A percentile compares a stretch with the other conserved stretches of the same genome.
These are phyloP conservation scores for Tetracentron sinense DNA, from an alignment of 164 flowering plant species.

Conservation along the genomic window DNA sequence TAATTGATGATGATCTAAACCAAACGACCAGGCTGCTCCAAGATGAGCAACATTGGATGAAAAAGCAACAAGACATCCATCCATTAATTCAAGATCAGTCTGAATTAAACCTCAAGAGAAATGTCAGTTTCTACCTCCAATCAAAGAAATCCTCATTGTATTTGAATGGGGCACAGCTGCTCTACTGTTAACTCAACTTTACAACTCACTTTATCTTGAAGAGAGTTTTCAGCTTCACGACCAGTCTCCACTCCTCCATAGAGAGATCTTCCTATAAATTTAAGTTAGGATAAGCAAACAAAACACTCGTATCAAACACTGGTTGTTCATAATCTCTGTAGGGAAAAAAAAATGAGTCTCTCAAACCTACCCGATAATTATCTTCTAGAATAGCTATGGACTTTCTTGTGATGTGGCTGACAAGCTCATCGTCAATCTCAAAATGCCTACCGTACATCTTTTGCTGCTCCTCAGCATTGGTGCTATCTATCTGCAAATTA, in stretches of 20 bases:
- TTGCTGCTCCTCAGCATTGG: conserved; percentile 79
- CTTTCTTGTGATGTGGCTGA: conserved; percentile 75
- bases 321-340: not conserved
- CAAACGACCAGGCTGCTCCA: no score
- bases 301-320: not conserved
- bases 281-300: not conserved
- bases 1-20: no score
- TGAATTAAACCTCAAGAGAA: no score
- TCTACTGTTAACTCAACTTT: not conserved
- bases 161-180: not conserved
- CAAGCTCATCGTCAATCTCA: conserved; percentile 86
- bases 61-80: no score
- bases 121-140: no score
- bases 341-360: not conserved
- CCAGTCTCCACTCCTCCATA: conserved; percentile 71
- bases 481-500: conserved; percentile 53
- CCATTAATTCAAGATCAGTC: no score
- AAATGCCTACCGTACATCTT: conserved; percentile 93
- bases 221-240: conserved; percentile 58
- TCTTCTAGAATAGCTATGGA: conserved; percentile 80
- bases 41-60: no score
- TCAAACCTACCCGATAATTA: conserved; percentile 55
- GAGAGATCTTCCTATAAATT: conserved; percentile 60
- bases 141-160: not conserved
- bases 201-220: conserved; percentile 57